phyloP scores from a whole-genome alignment of 1,284 basidiomycete species.

The Acaromyces ingoldii region DNA sequence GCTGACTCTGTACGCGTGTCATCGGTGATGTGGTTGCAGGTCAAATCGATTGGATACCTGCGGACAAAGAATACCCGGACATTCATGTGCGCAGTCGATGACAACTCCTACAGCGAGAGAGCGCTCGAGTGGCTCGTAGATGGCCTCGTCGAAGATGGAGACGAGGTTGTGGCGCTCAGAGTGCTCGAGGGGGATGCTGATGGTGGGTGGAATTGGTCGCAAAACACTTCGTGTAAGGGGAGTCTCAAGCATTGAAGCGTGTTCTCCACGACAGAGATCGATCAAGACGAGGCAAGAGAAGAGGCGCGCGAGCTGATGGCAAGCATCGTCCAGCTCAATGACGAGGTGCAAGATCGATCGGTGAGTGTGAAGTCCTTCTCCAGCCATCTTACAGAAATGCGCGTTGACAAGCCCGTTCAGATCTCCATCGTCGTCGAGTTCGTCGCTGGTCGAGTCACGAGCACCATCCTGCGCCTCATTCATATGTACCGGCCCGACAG shows the following conservation, averaged over 20 bases:
- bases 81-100: constrained; percentile 81
- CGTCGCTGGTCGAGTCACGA: constrained; percentile 81
- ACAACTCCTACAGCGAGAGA: constrained; percentile 57
- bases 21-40: constrained; percentile 55
- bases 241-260: background rate
- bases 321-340: constrained; percentile 73
- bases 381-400: background rate
- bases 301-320: constrained; percentile 79
- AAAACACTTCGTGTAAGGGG: too few relatives aligned
- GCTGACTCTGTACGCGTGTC: too few relatives aligned
- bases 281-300: constrained; percentile 75
- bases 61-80: constrained; percentile 76
- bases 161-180: constrained; percentile 85
- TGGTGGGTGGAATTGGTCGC: constrained; percentile 55
- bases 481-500: constrained; percentile 92
- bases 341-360: constrained; percentile 72
- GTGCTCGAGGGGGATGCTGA: constrained; percentile 78
- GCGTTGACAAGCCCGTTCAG: too few relatives aligned
- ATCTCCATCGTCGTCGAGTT: constrained; percentile 90
- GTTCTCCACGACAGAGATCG: constrained; percentile 41
- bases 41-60: constrained; percentile 76
- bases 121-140: constrained; percentile 60
- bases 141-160: constrained; percentile 79
- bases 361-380: constrained; percentile 51
- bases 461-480: constrained; percentile 71